Evolutionary conservation across 2,329 filamentous ascomycete species (phyloP), one percentile per base, ranked within the genome.

Genomic region (Aschersonia sp.): DNA sequence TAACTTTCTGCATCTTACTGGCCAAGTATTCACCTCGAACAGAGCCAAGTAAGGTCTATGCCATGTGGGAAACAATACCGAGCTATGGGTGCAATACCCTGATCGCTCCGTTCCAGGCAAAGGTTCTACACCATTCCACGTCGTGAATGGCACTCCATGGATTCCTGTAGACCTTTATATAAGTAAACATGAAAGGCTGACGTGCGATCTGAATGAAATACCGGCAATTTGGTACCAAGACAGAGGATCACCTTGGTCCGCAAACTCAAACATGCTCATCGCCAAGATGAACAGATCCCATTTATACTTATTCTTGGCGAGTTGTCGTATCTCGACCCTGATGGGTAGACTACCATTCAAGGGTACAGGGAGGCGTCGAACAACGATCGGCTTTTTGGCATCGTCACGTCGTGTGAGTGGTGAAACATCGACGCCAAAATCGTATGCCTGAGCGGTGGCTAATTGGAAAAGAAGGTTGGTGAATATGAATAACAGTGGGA

Each of bases 141-240:
- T 60, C 40, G 65, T 54, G 52, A 74, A 76, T 2, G 87, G 87
- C 51, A 83, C 79, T 14, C 87, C 87, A 62, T 94, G 87, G 54
- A 94, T 86, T 12, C 83, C 84, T 87, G 32, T 12, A 32, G 40
- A 50, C 30, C 6, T 10, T 22, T 32, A 39, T 32, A 41, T 41
- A 39, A 43, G 11, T 30, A 41, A 30, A 30, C 30, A 6, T 8
- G n/a, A 40, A 40, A 8, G 30, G 29, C 8, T 5, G 12, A 37
- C 8, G 8, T 9, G 6, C 29, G 39, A n/a, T 6, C 42, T 41
- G 47, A 42, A 4, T 11, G 6, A 5, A 31, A 61, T 62, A 85
- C 87, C 84, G 50, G 83, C 76, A 55, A 94, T 74, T 57, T 86
- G 78, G 64, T 88, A 94, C 69, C 80, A 92, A 41, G 86, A 90